Percentiles rank a stretch among this genome's conserved stretches.
phyloP scores from a whole-genome alignment of 106 monocot species.

The Acorus calamus region DNA sequence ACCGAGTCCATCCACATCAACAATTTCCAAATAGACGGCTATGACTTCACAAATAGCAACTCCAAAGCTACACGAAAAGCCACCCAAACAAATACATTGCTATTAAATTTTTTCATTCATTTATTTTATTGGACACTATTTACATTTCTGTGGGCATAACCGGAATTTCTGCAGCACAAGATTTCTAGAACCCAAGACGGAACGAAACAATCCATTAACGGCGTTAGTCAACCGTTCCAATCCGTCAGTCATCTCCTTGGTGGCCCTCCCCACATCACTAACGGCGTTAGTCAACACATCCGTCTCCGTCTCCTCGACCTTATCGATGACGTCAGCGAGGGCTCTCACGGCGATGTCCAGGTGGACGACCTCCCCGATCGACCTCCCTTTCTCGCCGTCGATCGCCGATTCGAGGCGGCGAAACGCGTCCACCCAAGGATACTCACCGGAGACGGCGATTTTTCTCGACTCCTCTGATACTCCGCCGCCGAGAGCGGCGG shows the following conservation, averaged over 20 bases:
- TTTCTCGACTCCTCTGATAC: background rate
- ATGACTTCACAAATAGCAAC: no score
- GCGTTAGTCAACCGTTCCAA: conserved; percentile 30
- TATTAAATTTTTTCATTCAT: no score
- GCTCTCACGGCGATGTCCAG: conserved; percentile 13
- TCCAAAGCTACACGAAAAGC: no score
- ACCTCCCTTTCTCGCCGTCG: background rate
- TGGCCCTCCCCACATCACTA: conserved; percentile 14
- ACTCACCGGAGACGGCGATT: conserved; percentile 17
- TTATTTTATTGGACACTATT: conserved; percentile 9
- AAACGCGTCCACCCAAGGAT: conserved; percentile 40
- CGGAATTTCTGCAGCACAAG: conserved; percentile 36
- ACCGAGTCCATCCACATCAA: no score
- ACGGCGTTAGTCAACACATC: conserved; percentile 4
- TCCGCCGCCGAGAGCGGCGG: conserved; percentile 15
- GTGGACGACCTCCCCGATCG: conserved; percentile 24
- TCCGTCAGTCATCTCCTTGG: conserved; percentile 34
- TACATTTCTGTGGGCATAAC: conserved; percentile 20
- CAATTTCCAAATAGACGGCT: no score
- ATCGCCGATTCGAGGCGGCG: conserved; percentile 21
- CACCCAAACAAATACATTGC: no score
- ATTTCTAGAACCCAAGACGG: conserved; percentile 28
- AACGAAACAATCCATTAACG: conserved; percentile 41
- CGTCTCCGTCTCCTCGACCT: background rate
- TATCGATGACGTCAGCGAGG: conserved; percentile 12